phyloP scores from a whole-genome alignment of 805 yeast species.

The Candida quercuum region DNA sequence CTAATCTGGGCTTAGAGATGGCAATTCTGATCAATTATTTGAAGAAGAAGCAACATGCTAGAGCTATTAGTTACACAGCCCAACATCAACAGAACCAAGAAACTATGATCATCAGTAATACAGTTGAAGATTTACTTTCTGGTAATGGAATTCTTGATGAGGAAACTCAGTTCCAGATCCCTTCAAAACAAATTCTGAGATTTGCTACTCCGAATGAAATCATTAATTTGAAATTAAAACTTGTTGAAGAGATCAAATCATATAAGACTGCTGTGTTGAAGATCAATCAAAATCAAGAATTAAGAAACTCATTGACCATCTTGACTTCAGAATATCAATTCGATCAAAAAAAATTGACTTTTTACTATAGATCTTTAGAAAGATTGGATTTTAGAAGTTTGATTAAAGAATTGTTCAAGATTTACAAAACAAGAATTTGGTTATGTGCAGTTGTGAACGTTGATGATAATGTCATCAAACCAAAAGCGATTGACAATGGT shows the following conservation, averaged over 20 bases:
- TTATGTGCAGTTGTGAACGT: slow-evolving; percentile 51
- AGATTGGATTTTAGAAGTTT: slow-evolving; percentile 70
- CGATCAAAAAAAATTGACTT: slow-evolving; percentile 71
- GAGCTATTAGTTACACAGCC: slow-evolving; percentile 35
- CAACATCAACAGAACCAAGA: background rate
- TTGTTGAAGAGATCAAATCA: slow-evolving; percentile 69
- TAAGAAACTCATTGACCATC: slow-evolving; percentile 47
- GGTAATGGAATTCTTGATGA: slow-evolving; percentile 28
- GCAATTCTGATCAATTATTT: slow-evolving; percentile 70
- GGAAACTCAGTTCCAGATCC: slow-evolving; percentile 51
- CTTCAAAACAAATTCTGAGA: slow-evolving; percentile 71
- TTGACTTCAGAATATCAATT: slow-evolving; percentile 78
- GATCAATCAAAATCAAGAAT: slow-evolving; percentile 31
- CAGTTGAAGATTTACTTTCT: slow-evolving; percentile 18
- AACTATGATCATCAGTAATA: slow-evolving; percentile 11
- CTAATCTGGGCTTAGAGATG: slow-evolving; percentile 53
- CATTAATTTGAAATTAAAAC: slow-evolving; percentile 53
- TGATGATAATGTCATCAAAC: background rate
- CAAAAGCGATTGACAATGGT: background rate
- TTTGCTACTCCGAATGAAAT: slow-evolving; percentile 74
- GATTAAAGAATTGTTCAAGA: slow-evolving; percentile 67
- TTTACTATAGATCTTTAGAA: slow-evolving; percentile 59
- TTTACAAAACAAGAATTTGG: slow-evolving; percentile 80
- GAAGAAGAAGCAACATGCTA: slow-evolving; percentile 66
- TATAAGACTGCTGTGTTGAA: slow-evolving; percentile 57